Percentiles rank a stretch among this genome's conserved stretches.
Conservation (phyloP, 2,329 filamentous ascomycete species). For the Botrytis elliptica region DNA sequence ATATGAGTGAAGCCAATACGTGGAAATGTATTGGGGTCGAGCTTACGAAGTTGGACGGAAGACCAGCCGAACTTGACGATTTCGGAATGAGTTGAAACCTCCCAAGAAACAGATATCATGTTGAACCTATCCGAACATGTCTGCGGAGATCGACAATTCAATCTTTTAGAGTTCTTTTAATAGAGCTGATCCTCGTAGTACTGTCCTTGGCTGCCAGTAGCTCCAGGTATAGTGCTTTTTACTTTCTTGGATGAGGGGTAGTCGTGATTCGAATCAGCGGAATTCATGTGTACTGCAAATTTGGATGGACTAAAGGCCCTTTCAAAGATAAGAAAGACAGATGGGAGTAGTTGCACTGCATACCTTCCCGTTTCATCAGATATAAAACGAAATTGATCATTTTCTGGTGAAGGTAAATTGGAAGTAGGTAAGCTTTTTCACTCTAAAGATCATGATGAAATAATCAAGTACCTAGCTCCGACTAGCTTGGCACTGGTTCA, state of each 20-base stretch:
- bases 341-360: background rate
- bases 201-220: background rate
- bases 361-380: background rate
- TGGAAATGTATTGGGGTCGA: background rate
- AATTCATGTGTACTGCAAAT: background rate
- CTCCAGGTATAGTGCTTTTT: background rate
- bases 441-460: background rate
- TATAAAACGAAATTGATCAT: background rate
- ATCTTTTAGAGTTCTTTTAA: no score
- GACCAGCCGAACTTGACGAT: background rate
- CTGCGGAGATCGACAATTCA: background rate
- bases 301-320: background rate
- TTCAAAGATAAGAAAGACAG: background rate
- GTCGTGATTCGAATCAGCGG: background rate
- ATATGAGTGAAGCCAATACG: background rate
- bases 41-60: background rate
- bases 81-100: background rate
- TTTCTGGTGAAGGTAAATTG: background rate
- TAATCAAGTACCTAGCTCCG: background rate
- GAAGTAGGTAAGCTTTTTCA: background rate
- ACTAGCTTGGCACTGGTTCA: background rate
- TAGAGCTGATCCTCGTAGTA: no score
- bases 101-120: background rate
- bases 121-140: background rate
- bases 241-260: background rate